Evolutionary conservation across 805 yeast species (phyloP).

Genomic region (Candida glaebosa): DNA sequence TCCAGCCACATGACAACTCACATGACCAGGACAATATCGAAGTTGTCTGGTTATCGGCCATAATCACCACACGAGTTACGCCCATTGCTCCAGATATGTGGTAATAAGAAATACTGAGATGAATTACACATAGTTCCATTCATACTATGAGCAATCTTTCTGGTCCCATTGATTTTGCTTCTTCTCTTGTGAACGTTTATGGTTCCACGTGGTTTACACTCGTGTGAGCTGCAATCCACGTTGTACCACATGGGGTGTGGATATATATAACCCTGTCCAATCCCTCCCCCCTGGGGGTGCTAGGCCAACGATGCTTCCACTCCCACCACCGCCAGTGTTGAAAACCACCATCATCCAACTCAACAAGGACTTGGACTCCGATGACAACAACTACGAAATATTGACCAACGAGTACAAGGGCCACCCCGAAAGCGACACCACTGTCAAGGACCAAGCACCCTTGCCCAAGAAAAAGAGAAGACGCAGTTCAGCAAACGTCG

Average conservation of each 20-base stretch:
- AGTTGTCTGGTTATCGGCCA: too few species aligned
- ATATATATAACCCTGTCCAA: neutral
- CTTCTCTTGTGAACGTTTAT: neutral
- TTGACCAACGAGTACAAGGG: constrained; percentile 35
- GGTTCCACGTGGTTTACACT: constrained; percentile 1
- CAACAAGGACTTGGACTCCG: constrained; percentile 40
- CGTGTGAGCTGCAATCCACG: constrained; percentile 1
- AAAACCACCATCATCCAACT: constrained; percentile 44
- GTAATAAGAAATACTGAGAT: too few species aligned
- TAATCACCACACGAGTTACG: too few species aligned
- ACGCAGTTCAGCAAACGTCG: constrained; percentile 35
- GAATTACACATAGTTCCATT: too few species aligned
- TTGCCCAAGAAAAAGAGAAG: constrained; percentile 32
- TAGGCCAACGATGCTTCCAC: constrained; percentile 15
- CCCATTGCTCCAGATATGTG: too few species aligned
- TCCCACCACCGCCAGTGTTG: constrained; percentile 39
- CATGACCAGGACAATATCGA: too few species aligned
- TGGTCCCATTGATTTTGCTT: neutral
- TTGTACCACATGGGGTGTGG: neutral
- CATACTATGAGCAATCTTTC: too few species aligned
- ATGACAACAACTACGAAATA: constrained; percentile 40
- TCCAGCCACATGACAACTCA: too few species aligned
- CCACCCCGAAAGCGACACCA: neutral
- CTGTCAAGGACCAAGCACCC: constrained; percentile 1
- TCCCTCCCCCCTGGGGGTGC: neutral